These are phyloP conservation scores for Solanum aculeatissimum DNA, from an alignment of 305 asterid species.

Conservation along the genomic window DNA sequence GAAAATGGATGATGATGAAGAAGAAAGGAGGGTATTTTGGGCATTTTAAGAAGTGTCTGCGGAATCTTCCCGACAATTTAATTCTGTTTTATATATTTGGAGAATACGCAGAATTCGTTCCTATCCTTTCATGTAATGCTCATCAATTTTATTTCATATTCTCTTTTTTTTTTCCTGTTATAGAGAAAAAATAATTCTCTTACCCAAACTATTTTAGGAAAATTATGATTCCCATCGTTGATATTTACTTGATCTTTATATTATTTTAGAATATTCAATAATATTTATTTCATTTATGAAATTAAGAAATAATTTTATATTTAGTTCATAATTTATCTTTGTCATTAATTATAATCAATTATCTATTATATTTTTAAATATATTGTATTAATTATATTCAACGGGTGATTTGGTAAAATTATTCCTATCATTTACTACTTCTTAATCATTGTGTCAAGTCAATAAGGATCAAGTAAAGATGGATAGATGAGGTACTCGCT, in stretches of 20 bases:
- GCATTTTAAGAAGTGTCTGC: not conserved
- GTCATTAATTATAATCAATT: too few relatives aligned
- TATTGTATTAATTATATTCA: too few relatives aligned
- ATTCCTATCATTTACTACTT: too few relatives aligned
- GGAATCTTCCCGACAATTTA: not conserved
- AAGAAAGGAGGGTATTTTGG: not conserved
- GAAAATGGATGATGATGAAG: not conserved
- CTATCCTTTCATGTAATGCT: not conserved
- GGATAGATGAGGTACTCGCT: too few relatives aligned
- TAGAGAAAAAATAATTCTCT: not conserved
- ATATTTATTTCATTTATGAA: too few relatives aligned
- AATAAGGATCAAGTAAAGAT: too few relatives aligned
- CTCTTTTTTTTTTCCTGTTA: not conserved
- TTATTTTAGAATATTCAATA: too few relatives aligned
- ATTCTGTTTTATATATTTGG: not conserved
- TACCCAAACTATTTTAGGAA: not conserved
- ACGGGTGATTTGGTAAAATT: too few relatives aligned
- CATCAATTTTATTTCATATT: not conserved
- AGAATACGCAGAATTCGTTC: not conserved
- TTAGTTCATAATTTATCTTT: too few relatives aligned
- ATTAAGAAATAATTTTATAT: too few relatives aligned
- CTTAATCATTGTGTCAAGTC: too few relatives aligned
- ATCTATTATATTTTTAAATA: too few relatives aligned
- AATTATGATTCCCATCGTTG: not conserved
- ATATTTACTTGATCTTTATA: not conserved